phyloP scores from a whole-genome alignment of 805 yeast genomes.

The Suhomyces emberorum region DNA sequence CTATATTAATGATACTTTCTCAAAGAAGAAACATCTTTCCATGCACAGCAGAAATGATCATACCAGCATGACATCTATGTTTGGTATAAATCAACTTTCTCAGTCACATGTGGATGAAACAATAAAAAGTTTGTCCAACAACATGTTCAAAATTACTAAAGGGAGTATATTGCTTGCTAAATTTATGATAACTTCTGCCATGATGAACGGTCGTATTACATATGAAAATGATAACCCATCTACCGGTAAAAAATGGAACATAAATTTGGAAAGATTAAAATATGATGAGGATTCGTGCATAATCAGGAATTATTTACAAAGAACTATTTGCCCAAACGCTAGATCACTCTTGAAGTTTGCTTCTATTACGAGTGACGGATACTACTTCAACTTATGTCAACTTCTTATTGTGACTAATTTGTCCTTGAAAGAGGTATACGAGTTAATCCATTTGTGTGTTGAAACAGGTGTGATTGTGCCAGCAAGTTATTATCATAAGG shows the following conservation, averaged over 20 bases:
- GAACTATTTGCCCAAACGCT: conserved; percentile 15
- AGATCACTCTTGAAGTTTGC: conserved; percentile 34
- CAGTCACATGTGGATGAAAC: background rate
- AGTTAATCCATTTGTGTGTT: conserved; percentile 30
- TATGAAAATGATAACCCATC: background rate
- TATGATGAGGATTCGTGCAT: background rate
- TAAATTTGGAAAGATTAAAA: background rate
- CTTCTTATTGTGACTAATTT: conserved; percentile 35
- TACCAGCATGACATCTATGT: conserved; percentile 4
- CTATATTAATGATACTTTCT: conserved; percentile 1
- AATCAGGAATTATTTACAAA: background rate
- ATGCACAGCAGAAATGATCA: background rate
- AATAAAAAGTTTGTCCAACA: background rate
- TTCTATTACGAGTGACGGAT: conserved; percentile 37
- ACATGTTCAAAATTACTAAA: background rate
- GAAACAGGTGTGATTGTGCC: conserved; percentile 35
- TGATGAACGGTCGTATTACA: background rate
- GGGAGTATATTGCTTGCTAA: conserved; percentile 1
- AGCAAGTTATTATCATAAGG: conserved; percentile 41
- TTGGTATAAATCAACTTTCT: background rate
- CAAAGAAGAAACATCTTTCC: background rate
- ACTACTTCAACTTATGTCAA: conserved; percentile 35
- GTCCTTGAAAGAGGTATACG: conserved; percentile 29
- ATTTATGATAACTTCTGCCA: background rate
- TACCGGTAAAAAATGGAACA: background rate